These are phyloP conservation scores for Sporobolomyces roseus DNA, from an alignment of 768 basidiomycete genomes.

Conservation along the genomic window DNA sequence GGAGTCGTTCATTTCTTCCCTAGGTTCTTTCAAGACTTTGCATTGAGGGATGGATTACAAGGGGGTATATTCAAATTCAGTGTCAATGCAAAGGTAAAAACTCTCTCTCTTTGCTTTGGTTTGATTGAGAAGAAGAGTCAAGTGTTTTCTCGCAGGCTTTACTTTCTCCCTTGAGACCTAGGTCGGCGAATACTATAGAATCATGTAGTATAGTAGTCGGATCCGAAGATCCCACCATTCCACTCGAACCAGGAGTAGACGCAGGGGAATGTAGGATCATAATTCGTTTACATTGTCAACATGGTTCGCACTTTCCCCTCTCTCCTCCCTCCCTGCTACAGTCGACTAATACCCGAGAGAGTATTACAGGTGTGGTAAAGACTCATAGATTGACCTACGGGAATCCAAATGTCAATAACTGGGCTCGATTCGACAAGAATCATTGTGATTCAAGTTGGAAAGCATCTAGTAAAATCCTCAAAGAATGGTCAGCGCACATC, in stretches of 20 bases:
- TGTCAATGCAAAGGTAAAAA: conserved; percentile 29
- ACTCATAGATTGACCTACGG: conserved; percentile 37
- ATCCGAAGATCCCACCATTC: conserved; percentile 10
- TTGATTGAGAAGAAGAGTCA: too few relatives aligned
- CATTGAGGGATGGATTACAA: not conserved
- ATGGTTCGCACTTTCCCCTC: conserved; percentile 13
- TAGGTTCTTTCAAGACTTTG: conserved; percentile 29
- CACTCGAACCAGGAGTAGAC: conserved; percentile 9
- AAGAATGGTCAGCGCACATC: conserved; percentile 22
- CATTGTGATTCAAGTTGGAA: conserved; percentile 22
- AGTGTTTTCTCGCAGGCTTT: too few relatives aligned
- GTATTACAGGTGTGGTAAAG: conserved; percentile 36
- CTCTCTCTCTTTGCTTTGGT: too few relatives aligned
- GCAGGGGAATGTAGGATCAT: conserved; percentile 34
- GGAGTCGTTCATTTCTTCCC: conserved; percentile 26
- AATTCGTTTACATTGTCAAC: conserved; percentile 30
- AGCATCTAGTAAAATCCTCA: conserved; percentile 24
- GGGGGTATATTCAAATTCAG: conserved; percentile 19
- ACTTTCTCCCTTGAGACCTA: conserved; percentile 24
- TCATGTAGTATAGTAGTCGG: conserved; percentile 12
- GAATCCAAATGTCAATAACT: conserved; percentile 24
- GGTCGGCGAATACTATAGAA: conserved; percentile 26
- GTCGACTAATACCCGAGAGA: not conserved
- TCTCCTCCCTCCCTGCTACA: too few relatives aligned
- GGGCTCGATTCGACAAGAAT: conserved; percentile 22